These are phyloP conservation scores for Pseudogymnoascus sp. DNA, from an alignment of 2,329 filamentous ascomycete genomes.

Conservation along the genomic window DNA sequence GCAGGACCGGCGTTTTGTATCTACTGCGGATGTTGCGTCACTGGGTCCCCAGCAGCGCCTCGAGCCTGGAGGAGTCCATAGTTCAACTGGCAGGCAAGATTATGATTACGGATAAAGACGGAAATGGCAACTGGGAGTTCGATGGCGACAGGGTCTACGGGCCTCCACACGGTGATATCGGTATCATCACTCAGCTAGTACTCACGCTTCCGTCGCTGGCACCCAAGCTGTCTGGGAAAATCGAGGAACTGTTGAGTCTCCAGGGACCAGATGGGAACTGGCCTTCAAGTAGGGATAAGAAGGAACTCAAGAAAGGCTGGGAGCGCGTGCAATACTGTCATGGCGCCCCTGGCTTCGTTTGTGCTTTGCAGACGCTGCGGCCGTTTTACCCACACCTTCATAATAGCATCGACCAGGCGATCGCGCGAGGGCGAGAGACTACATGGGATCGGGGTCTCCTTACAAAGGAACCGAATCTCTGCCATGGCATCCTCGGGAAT, in stretches of 20 bases:
- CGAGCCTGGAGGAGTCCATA: constrained; percentile 44
- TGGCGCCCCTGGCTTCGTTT: constrained; percentile 54
- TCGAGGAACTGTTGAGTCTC: constrained; percentile 48
- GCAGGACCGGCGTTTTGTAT: constrained; percentile 60
- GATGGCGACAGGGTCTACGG: constrained; percentile 55
- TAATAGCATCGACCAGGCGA: constrained; percentile 43
- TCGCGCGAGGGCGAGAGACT: constrained; percentile 43
- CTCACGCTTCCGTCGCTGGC: constrained; percentile 37
- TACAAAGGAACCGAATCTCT: constrained; percentile 56
- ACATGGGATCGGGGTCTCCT: constrained; percentile 50
- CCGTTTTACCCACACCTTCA: constrained; percentile 47
- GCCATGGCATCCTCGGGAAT: constrained; percentile 57
- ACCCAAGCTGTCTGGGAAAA: constrained; percentile 40
- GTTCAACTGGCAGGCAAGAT: constrained; percentile 51
- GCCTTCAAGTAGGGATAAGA: constrained; percentile 27
- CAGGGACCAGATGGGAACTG: constrained; percentile 58
- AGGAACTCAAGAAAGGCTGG: neutral
- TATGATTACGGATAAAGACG: constrained; percentile 37
- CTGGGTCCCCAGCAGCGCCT: constrained; percentile 38
- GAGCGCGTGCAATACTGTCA: constrained; percentile 57
- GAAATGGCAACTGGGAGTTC: constrained; percentile 49
- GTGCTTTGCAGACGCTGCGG: constrained; percentile 47
- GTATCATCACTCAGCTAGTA: constrained; percentile 62
- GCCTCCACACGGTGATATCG: constrained; percentile 58
- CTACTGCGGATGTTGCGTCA: constrained; percentile 49